Evolutionary conservation across 2,329 filamentous ascomycete species (phyloP).

Genomic region (Stachybotrys chlorohalonatus): DNA sequence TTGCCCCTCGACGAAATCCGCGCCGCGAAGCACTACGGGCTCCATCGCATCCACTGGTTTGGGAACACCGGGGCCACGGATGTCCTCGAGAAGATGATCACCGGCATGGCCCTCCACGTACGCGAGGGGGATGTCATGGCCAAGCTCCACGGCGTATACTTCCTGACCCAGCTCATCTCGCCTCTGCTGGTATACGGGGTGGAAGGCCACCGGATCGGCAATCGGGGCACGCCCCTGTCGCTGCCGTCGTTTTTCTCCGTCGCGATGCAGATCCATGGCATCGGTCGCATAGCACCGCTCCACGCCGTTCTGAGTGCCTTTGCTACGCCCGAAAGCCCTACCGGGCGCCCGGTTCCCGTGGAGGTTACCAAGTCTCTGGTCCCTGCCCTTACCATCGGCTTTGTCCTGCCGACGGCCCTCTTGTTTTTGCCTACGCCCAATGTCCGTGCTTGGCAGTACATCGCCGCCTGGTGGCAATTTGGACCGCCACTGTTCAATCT

Average conservation of each 20-base stretch:
- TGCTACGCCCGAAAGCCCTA: not conserved
- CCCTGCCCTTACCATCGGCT: slow-evolving; percentile 7
- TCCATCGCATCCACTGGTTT: not conserved
- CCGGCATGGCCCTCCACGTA: not conserved
- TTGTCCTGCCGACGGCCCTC: slow-evolving; percentile 7
- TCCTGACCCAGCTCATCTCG: slow-evolving; percentile 10
- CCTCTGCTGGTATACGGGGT: slow-evolving; percentile 13
- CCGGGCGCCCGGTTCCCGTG: not conserved
- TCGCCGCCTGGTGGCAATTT: slow-evolving; percentile 2
- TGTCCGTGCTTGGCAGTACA: slow-evolving; percentile 1
- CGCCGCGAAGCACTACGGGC: not conserved
- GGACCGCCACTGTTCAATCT: slow-evolving; percentile 5
- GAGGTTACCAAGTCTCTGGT: slow-evolving; percentile 8
- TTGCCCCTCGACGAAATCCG: not conserved
- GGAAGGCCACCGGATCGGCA: slow-evolving; percentile 12
- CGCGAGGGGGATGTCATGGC: not conserved
- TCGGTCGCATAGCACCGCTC: slow-evolving; percentile 5
- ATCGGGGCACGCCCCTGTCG: slow-evolving; percentile 5
- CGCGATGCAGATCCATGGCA: slow-evolving; percentile 4
- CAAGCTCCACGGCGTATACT: slow-evolving; percentile 1
- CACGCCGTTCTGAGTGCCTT: slow-evolving; percentile 2
- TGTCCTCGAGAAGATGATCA: not conserved
- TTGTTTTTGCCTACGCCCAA: slow-evolving; percentile 1
- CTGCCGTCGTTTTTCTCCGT: slow-evolving; percentile 7
- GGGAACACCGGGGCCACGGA: not conserved